Conservation (phyloP, 148 eudicot genomes). For the Vaccinium vitisidaea region DNA sequence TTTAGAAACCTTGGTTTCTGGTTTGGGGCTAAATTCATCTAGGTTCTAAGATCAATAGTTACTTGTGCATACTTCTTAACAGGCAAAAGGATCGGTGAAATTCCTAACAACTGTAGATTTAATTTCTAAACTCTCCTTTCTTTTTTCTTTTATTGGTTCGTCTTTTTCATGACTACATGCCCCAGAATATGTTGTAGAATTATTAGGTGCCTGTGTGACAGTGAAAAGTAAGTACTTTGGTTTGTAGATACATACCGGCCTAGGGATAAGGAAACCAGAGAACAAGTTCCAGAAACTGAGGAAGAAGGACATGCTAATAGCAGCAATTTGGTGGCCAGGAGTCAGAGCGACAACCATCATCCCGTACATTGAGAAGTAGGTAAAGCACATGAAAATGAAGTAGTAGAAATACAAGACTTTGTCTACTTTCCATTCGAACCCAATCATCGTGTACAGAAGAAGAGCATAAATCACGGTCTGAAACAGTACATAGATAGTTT, state of each 20-base stretch:
- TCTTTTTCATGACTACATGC: not conserved
- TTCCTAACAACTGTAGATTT: not conserved
- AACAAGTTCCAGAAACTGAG: conserved; percentile 41
- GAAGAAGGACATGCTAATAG: conserved; percentile 32
- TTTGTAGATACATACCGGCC: conserved; percentile 24
- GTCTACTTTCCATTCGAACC: conserved; percentile 15
- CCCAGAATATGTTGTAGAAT: not conserved
- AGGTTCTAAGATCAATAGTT: too few relatives aligned
- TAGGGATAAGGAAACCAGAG: not conserved
- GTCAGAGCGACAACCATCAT: conserved; percentile 32
- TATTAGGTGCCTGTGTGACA: not conserved
- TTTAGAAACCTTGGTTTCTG: not conserved
- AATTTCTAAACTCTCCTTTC: not conserved
- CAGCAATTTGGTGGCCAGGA: conserved; percentile 22
- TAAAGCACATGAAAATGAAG: conserved; percentile 21
- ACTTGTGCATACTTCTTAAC: too few relatives aligned
- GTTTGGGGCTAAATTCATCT: not conserved
- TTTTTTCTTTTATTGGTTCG: not conserved
- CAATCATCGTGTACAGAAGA: conserved; percentile 27
- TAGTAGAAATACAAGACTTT: conserved; percentile 25
- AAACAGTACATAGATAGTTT: conserved; percentile 20
- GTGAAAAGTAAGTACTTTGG: not conserved
- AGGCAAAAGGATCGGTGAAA: not conserved
- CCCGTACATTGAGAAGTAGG: not conserved
- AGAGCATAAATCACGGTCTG: conserved; percentile 20